phyloP scores from a whole-genome alignment of 1,139 yeast genomes.

The Yamadazyma blattariae region DNA sequence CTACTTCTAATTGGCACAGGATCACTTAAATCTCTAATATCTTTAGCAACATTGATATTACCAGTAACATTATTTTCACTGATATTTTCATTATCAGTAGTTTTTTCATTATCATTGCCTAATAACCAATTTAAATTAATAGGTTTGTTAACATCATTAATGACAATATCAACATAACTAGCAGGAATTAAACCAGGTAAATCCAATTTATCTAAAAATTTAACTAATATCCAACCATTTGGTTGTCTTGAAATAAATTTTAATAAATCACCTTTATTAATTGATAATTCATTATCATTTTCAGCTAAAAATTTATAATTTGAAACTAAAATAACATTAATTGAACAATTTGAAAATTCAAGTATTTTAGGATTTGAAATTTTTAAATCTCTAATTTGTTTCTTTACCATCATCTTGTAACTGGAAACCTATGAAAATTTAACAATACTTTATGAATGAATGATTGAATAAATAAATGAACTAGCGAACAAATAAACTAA shows the following conservation, averaged over 20 bases:
- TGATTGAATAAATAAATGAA: too few relatives aligned
- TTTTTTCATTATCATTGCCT: conserved; percentile 12
- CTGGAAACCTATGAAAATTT: too few relatives aligned
- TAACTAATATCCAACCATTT: conserved; percentile 45
- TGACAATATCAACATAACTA: conserved; percentile 44
- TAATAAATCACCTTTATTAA: conserved; percentile 38
- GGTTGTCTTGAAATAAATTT: conserved; percentile 38
- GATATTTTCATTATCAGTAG: not conserved
- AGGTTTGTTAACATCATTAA: conserved; percentile 38
- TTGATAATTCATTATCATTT: conserved; percentile 28
- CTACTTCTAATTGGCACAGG: conserved; percentile 9
- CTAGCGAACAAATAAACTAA: too few relatives aligned
- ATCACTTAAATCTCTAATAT: conserved; percentile 7
- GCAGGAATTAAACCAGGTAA: conserved; percentile 44
- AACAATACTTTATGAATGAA: too few relatives aligned
- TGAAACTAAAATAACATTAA: conserved; percentile 36
- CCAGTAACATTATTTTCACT: not conserved
- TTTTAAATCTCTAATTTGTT: conserved; percentile 3
- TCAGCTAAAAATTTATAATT: conserved; percentile 37
- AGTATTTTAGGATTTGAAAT: conserved; percentile 13
- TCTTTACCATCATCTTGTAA: not conserved
- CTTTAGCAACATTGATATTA: conserved; percentile 1
- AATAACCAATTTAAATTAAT: conserved; percentile 37
- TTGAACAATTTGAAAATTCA: conserved; percentile 7
- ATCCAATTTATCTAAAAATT: conserved; percentile 35